These are phyloP conservation scores for Lactarius quietus DNA, from an alignment of 768 basidiomycete genomes.

Conservation along the genomic window DNA sequence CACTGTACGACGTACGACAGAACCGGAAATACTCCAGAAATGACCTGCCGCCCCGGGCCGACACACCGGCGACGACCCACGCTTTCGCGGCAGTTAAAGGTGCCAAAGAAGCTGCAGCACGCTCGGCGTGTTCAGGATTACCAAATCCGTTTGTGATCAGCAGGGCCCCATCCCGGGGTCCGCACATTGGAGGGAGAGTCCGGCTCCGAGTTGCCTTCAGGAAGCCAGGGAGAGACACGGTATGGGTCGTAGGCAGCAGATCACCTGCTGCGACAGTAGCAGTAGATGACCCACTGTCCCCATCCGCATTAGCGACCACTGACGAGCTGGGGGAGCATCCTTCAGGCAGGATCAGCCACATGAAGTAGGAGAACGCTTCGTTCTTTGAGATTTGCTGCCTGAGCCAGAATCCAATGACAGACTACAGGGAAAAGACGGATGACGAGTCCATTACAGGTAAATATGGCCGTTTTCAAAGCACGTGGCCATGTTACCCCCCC, in stretches of 20 bases:
- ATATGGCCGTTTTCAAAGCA: too few species aligned
- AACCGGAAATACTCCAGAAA: too few species aligned
- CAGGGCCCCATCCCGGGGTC: too few species aligned
- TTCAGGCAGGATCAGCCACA: conserved; percentile 25
- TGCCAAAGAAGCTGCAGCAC: too few species aligned
- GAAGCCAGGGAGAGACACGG: conserved; percentile 25
- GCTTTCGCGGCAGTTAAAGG: too few species aligned
- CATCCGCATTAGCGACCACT: conserved; percentile 22
- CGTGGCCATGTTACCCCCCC: too few species aligned
- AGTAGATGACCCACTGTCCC: conserved; percentile 25
- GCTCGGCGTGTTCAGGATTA: too few species aligned
- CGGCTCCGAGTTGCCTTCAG: conserved; percentile 24
- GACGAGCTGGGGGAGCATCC: conserved; percentile 25
- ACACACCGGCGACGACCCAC: too few species aligned
- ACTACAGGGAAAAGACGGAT: conserved; percentile 77
- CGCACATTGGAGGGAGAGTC: conserved; percentile 21
- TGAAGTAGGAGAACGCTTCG: conserved; percentile 24
- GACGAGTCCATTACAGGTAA: conserved; percentile 54
- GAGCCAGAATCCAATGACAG: conserved; percentile 56
- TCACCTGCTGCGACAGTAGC: conserved; percentile 25
- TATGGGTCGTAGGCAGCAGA: conserved; percentile 20
- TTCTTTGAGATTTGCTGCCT: conserved; percentile 20
- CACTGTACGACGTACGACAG: too few species aligned
- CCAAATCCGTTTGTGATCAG: too few species aligned
- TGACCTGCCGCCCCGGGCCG: too few species aligned